Evolutionary conservation across 2,329 filamentous ascomycete genomes (phyloP).

Genomic region (Penicillium griseofulvum): DNA sequence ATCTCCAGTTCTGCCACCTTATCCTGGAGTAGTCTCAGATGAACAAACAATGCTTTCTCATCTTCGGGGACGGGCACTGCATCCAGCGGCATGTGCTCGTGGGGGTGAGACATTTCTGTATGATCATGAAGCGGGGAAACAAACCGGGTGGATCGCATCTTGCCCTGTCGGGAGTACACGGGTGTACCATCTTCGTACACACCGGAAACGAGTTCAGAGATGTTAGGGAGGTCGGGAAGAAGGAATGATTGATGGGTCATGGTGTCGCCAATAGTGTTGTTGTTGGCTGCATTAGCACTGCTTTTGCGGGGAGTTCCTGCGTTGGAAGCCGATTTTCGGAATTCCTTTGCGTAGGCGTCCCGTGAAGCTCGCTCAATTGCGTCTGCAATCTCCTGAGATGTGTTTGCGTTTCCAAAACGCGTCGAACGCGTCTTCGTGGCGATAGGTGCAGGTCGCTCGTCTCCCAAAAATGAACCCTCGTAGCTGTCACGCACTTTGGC

Average conservation of each 20-base stretch:
- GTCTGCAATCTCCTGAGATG: slow-evolving; percentile 41
- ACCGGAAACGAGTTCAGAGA: slow-evolving; percentile 61
- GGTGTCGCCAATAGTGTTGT: slow-evolving; percentile 43
- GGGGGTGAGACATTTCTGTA: slow-evolving; percentile 31
- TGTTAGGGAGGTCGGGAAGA: slow-evolving; percentile 59
- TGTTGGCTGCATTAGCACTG: slow-evolving; percentile 26
- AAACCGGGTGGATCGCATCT: slow-evolving; percentile 54
- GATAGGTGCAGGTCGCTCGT: slow-evolving; percentile 49
- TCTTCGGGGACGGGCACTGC: slow-evolving; percentile 58
- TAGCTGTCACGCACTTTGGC: slow-evolving; percentile 53
- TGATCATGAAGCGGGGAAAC: slow-evolving; percentile 46
- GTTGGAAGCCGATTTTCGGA: slow-evolving; percentile 26
- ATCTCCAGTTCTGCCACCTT: slow-evolving; percentile 57
- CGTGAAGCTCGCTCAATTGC: slow-evolving; percentile 40
- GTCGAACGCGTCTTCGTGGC: slow-evolving; percentile 51
- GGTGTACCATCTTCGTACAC: slow-evolving; percentile 58
- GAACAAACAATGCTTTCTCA: slow-evolving; percentile 63
- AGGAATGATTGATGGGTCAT: slow-evolving; percentile 60
- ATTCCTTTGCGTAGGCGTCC: slow-evolving; percentile 34
- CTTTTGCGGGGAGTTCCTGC: slow-evolving; percentile 23
- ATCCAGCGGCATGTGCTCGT: slow-evolving; percentile 50
- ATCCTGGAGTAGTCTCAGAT: slow-evolving; percentile 57
- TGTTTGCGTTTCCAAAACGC: slow-evolving; percentile 53
- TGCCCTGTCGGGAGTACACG: slow-evolving; percentile 52
- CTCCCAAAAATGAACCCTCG: slow-evolving; percentile 51